Conservation (phyloP, 495 filamentous ascomycete genomes). For the Xanthoparmelia taractica region DNA sequence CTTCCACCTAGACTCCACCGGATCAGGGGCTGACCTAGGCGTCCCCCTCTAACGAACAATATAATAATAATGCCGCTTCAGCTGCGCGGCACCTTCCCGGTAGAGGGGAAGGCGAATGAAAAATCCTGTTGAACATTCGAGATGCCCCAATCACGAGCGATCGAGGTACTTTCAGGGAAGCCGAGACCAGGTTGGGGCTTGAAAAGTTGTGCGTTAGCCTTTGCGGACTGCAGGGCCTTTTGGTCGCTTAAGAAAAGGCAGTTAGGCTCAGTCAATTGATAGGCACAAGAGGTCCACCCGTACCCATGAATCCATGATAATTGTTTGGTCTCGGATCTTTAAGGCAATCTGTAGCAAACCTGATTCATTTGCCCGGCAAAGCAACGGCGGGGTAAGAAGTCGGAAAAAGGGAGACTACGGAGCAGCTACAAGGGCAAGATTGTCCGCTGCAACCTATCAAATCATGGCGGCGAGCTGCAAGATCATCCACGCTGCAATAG, state of each 20-base stretch:
- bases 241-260: slow-evolving; percentile 24
- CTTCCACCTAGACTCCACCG: slow-evolving; percentile 14
- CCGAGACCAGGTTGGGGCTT: slow-evolving; percentile 20
- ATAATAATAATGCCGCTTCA: slow-evolving; percentile 12
- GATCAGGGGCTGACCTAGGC: slow-evolving; percentile 15
- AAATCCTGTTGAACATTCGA: slow-evolving; percentile 13
- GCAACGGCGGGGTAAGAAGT: slow-evolving; percentile 10
- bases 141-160: slow-evolving; percentile 17
- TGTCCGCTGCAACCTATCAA: slow-evolving; percentile 4
- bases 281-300: background rate
- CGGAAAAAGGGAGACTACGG: background rate
- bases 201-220: slow-evolving; percentile 18
- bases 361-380: slow-evolving; percentile 29
- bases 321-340: slow-evolving; percentile 21
- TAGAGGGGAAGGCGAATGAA: slow-evolving; percentile 19
- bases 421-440: background rate
- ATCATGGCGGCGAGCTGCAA: slow-evolving; percentile 8
- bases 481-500: slow-evolving; percentile 5
- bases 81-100: slow-evolving; percentile 20
- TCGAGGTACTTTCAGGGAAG: slow-evolving; percentile 12
- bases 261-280: no score
- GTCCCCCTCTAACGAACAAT: slow-evolving; percentile 11
- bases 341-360: slow-evolving; percentile 21
- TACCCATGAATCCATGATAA: no score
- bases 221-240: slow-evolving; percentile 15